Base-by-base conservation (phyloP, 345 rosid species). In the Stellera chamaejasme region DNA sequence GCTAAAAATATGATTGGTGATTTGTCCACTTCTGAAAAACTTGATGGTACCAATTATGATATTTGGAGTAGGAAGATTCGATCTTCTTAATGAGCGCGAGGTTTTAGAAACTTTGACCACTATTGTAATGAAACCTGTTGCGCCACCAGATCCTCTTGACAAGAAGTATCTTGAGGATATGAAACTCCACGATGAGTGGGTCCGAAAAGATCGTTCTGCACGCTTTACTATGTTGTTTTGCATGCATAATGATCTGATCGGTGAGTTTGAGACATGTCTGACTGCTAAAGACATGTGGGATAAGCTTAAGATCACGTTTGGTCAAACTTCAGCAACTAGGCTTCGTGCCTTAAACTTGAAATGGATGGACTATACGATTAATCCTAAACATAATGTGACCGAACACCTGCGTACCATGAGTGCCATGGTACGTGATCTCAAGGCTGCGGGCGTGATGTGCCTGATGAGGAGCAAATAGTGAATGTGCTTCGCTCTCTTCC, bases 281-380 rank as follows among this genome's bases (percentile, higher is more conserved):
- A 48, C 8, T 48, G 52, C 25, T 48, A 48, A 48, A 8, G 25
- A 48, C 8, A 48, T 48, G 52, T 48, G 52, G 25, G 25, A 48
- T 16, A 10, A 48, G 7, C 25, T 48, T 1, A 48, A 48, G 15
- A 14, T 5, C 13, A 48, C 25, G 15, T 48, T 45, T 48, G 52
- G 52, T 48, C 52, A 48, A 48, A 48, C 52, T 9, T 48, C 52
- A 48, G 52, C 52, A 10, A 48, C 52, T 11, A 48, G 8, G 52
- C 3, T 48, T 48, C 7, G 52, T 48, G 3, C 8, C 15, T 48
- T 48, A 19, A 48, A 48, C 14, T 19, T 48, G 2, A 48, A 48
- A 5, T 48, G 12, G 11, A 10, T 2, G 52, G 13, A 48, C 1
- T 48, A 48, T 48, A 13, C 52, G 23, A 19, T 19, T 19, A 19